Conservation (phyloP, 306 rosid genomes). For the Dryas alaskensis region DNA sequence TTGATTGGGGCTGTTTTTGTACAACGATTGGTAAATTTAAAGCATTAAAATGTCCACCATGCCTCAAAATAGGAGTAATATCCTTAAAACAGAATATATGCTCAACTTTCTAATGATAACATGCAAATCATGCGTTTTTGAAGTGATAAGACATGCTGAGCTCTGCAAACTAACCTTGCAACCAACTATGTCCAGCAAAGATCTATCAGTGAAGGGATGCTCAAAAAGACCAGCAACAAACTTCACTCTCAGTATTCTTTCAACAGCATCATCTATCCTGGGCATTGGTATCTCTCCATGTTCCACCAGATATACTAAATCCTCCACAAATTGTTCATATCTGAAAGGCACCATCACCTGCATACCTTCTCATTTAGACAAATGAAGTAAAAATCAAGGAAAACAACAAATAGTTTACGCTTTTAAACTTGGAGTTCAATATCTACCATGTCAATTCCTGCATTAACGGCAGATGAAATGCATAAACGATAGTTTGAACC, state of each 20-base stretch:
- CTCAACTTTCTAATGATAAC: slow-evolving; percentile 5
- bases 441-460: slow-evolving; percentile 87
- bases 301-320: slow-evolving; percentile 54
- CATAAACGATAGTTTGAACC: slow-evolving; percentile 63
- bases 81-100: not conserved
- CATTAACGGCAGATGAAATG: slow-evolving; percentile 62
- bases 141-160: slow-evolving; percentile 9
- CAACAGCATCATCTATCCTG: slow-evolving; percentile 83
- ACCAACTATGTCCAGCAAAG: slow-evolving; percentile 71
- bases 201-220: slow-evolving; percentile 60
- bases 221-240: slow-evolving; percentile 76
- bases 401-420: not conserved
- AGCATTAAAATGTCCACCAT: not conserved
- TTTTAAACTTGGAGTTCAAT: slow-evolving; percentile 16
- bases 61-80: slow-evolving; percentile 1
- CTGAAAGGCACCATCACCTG: slow-evolving; percentile 79
- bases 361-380: slow-evolving; percentile 25
- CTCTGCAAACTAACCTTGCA: slow-evolving; percentile 57
- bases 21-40: not conserved
- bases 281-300: slow-evolving; percentile 58
- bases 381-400: slow-evolving; percentile 7
- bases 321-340: slow-evolving; percentile 46
- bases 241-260: slow-evolving; percentile 81
- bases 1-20: not conserved
- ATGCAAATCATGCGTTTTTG: not conserved